phyloP scores from a whole-genome alignment of 495 filamentous ascomycete genomes.

The Halenospora varia region DNA sequence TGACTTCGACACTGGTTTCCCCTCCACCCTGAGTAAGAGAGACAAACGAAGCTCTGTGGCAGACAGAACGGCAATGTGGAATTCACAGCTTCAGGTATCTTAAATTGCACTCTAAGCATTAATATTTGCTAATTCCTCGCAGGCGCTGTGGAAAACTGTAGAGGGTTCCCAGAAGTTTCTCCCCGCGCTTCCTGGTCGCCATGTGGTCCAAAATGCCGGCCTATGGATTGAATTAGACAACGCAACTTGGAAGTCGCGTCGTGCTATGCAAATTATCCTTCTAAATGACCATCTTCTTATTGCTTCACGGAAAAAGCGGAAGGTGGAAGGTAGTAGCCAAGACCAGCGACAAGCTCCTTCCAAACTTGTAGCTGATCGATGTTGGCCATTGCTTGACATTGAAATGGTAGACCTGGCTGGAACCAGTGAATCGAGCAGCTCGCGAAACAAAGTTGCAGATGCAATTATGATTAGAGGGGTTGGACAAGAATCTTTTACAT shows the following conservation, averaged over 20 bases:
- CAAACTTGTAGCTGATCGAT: slow-evolving; percentile 87
- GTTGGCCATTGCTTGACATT: slow-evolving; percentile 91
- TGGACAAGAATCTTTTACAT: slow-evolving; percentile 89
- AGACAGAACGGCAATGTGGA: slow-evolving; percentile 95
- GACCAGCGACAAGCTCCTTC: slow-evolving; percentile 51
- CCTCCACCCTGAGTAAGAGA: slow-evolving; percentile 52
- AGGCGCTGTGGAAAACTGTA: slow-evolving; percentile 86
- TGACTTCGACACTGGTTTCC: slow-evolving; percentile 35
- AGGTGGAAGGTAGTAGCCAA: slow-evolving; percentile 56
- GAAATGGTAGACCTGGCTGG: slow-evolving; percentile 84
- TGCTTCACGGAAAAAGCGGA: slow-evolving; percentile 86
- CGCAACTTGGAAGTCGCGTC: slow-evolving; percentile 87
- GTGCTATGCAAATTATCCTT: slow-evolving; percentile 82
- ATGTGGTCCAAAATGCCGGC: slow-evolving; percentile 84
- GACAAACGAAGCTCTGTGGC: slow-evolving; percentile 81
- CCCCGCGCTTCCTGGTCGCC: slow-evolving; percentile 83
- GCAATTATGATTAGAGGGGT: slow-evolving; percentile 85
- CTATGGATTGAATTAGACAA: slow-evolving; percentile 96
- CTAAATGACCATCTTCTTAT: slow-evolving; percentile 94
- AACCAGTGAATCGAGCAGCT: slow-evolving; percentile 48
- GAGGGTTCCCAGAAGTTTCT: slow-evolving; percentile 97
- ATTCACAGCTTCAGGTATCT: slow-evolving; percentile 62
- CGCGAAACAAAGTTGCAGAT: slow-evolving; percentile 69
- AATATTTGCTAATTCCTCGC: slow-evolving; percentile 3
- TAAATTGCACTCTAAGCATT: background rate